A percentile compares a stretch with the other conserved stretches of the same genome.
These are phyloP conservation scores for Coccomyxa sp. DNA, from an alignment of 139 green algal genomes.

Conservation along the genomic window DNA sequence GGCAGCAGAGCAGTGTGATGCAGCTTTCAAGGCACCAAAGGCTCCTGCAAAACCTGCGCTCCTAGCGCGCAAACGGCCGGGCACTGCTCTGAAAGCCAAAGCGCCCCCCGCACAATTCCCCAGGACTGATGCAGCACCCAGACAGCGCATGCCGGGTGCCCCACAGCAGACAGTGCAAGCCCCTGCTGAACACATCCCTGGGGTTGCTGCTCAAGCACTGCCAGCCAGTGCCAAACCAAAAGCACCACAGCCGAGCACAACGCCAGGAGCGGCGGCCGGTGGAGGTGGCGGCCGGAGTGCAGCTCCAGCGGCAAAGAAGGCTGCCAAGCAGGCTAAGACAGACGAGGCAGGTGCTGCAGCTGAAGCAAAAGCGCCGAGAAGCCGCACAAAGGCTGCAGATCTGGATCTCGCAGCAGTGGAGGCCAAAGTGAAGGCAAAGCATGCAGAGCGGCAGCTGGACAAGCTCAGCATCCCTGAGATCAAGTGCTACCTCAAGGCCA, in stretches of 20 bases:
- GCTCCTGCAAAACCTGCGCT: background rate
- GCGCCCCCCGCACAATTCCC: background rate
- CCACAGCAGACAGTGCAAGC: too few relatives aligned
- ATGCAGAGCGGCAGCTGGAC: constrained; percentile 19
- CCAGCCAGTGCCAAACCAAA: too few relatives aligned
- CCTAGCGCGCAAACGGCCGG: background rate
- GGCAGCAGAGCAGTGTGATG: background rate
- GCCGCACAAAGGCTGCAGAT: constrained; percentile 25
- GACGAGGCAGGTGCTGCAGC: background rate
- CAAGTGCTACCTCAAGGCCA: constrained; percentile 43
- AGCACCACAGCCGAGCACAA: too few relatives aligned
- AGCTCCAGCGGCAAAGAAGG: background rate
- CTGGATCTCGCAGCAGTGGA: constrained; percentile 21
- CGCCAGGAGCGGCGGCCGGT: too few relatives aligned
- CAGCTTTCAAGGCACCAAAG: background rate
- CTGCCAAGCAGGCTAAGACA: background rate
- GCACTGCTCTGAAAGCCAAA: background rate
- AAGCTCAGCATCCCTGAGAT: constrained; percentile 54
- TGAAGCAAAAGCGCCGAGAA: background rate
- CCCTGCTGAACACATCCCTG: too few relatives aligned
- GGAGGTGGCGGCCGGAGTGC: too few relatives aligned
- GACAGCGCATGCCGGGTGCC: background rate
- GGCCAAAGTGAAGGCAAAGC: constrained; percentile 14
- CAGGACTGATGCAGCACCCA: background rate
- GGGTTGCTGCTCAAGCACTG: too few relatives aligned